phyloP scores from a whole-genome alignment of 768 basidiomycete genomes.

The Agaricus subrufescens region DNA sequence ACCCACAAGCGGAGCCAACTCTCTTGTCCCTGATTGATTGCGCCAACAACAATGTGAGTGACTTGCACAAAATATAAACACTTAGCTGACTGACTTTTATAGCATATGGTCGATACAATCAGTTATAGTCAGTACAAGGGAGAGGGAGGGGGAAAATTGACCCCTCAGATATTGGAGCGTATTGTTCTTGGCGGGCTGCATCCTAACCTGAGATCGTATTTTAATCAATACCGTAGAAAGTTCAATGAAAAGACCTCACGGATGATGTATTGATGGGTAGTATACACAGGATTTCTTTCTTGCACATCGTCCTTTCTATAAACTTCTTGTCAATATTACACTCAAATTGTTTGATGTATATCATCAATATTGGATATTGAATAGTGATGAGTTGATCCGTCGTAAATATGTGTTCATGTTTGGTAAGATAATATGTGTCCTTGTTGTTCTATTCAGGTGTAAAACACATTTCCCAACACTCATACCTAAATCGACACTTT shows the following conservation, averaged over 20 bases:
- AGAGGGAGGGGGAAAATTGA: slow-evolving; percentile 17
- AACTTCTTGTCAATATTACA: no score
- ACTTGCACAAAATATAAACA: no score
- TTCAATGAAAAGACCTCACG: neutral
- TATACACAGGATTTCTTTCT: neutral
- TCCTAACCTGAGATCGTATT: slow-evolving; percentile 21
- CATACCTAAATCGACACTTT: no score
- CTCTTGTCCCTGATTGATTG: slow-evolving; percentile 21
- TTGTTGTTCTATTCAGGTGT: no score
- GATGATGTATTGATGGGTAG: neutral
- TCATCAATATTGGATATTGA: no score
- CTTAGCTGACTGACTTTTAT: neutral
- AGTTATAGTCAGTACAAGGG: slow-evolving; percentile 12
- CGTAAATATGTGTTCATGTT: no score
- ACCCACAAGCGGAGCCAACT: slow-evolving; percentile 15
- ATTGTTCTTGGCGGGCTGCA: slow-evolving; percentile 30
- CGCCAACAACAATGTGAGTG: slow-evolving; percentile 20
- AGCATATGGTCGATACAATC: slow-evolving; percentile 30
- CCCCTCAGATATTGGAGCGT: slow-evolving; percentile 22
- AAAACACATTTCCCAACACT: no score
- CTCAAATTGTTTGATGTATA: no score
- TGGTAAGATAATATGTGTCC: no score
- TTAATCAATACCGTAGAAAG: neutral
- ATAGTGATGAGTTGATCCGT: no score
- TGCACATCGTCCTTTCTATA: neutral